Conservation (phyloP, 225 moss, liverwort and hornwort genomes). For the Takakia lepidozioides region DNA sequence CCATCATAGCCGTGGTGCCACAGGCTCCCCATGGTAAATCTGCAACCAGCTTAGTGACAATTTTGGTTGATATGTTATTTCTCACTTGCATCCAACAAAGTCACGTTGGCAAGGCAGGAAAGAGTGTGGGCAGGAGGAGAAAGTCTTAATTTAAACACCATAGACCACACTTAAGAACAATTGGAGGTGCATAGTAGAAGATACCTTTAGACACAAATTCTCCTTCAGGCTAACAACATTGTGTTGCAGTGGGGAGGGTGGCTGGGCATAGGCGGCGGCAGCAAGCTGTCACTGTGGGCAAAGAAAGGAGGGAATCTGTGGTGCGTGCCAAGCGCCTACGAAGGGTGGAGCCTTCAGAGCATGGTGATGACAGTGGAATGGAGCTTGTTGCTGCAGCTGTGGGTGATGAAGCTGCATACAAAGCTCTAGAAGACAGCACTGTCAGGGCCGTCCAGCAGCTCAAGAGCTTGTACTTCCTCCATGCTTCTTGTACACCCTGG, state of each 20-base stretch:
- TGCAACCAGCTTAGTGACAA: too few relatives aligned
- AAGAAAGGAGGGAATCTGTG: slow-evolving; percentile 91
- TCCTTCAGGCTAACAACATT: not conserved
- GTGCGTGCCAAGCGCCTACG: slow-evolving; percentile 82
- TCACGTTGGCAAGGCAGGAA: too few relatives aligned
- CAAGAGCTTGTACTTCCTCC: slow-evolving; percentile 41
- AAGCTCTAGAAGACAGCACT: slow-evolving; percentile 57
- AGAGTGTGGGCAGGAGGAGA: too few relatives aligned
- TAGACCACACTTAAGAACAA: too few relatives aligned
- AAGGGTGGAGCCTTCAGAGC: slow-evolving; percentile 48
- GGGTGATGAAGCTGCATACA: slow-evolving; percentile 52
- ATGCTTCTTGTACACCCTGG: not conserved
- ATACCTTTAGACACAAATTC: slow-evolving; percentile 3
- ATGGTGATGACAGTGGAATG: slow-evolving; percentile 24
- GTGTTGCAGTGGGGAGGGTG: slow-evolving; percentile 57
- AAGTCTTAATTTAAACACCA: too few relatives aligned
- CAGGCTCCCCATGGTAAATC: too few relatives aligned
- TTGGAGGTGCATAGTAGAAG: too few relatives aligned
- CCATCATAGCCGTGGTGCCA: too few relatives aligned
- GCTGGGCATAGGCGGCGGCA: slow-evolving; percentile 83
- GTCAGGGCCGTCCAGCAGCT: slow-evolving; percentile 59
- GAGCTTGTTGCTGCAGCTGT: slow-evolving; percentile 31
- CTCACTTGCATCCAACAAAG: too few relatives aligned
- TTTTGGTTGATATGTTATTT: too few relatives aligned
- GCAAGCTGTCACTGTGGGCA: slow-evolving; percentile 77